Base-by-base conservation (phyloP, 139 green algal species). In the Desmodesmus armatus region DNA sequence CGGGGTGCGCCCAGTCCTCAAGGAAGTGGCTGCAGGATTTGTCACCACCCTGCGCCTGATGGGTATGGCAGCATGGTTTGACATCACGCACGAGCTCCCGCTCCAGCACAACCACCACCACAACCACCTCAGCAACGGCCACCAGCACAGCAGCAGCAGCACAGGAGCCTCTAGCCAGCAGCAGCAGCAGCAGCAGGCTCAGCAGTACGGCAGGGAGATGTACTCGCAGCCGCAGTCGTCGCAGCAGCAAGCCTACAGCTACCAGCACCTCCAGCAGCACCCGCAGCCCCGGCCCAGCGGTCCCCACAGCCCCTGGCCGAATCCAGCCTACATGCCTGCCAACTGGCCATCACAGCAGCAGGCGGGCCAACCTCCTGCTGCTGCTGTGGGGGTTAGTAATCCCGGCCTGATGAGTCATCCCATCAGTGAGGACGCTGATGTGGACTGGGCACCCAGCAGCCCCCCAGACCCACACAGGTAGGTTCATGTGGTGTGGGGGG, bases 1-100 rank as follows among this genome's bases (percentile, higher is more conserved):
- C 17, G 80, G 80, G 2, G 80, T 86, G 23, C 35, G 80, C 21
- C 80, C 80, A 55, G n/a, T 86, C 21, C 51, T 86, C 37, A 69
- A 70, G 17, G 67, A 86, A 33, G 67, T 39, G 21, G 31, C 13
- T 0, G 13, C 63, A 2, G 27, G 79, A 31, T 21, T 85, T 17
- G 29, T 85, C 65, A 85, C 65, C 3, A 49, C 62, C 11, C 44
- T 85, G 65, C 62, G 62, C 21, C 29, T 85, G 63, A n/a, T n/a
- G n/a, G n/a, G n/a, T n/a, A n/a, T n/a, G n/a, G n/a, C n/a, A n/a
- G n/a, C n/a, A n/a, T n/a, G n/a, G n/a, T n/a, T n/a, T n/a, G n/a
- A n/a, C n/a, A n/a, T n/a, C n/a, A n/a, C n/a, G n/a, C n/a, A n/a
- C n/a, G n/a, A n/a, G n/a, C n/a, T n/a, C n/a, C n/a, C n/a, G n/a